Evolutionary conservation across 2,329 filamentous ascomycete species (phyloP).

Genomic region (Blastomyces gilchristii): DNA sequence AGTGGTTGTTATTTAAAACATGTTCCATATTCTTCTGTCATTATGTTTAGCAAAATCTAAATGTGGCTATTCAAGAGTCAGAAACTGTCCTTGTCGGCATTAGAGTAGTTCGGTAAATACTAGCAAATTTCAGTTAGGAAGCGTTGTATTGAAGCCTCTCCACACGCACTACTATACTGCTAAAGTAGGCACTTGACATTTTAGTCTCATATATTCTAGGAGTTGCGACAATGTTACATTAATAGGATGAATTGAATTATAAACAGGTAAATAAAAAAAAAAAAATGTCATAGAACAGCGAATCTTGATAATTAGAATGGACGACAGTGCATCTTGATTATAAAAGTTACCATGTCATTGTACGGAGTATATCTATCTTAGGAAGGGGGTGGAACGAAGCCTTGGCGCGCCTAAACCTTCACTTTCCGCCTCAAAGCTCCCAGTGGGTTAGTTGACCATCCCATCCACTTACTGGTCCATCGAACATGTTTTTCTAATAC

Average conservation of each 20-base stretch:
- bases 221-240: neutral
- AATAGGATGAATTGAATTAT: neutral
- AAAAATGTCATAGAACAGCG: too few relatives aligned
- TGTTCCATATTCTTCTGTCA: neutral
- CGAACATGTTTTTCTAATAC: neutral
- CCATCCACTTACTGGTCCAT: neutral
- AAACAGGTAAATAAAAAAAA: too few relatives aligned
- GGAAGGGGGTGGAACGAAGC: neutral
- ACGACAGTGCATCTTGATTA: too few relatives aligned
- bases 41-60: neutral
- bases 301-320: too few relatives aligned
- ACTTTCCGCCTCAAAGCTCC: neutral
- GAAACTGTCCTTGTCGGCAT: neutral
- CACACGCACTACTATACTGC: neutral
- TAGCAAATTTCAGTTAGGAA: neutral
- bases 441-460: neutral
- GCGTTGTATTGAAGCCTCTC: neutral
- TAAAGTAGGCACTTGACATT: too few relatives aligned
- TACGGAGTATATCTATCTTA: too few relatives aligned
- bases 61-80: neutral
- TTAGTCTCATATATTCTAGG: neutral
- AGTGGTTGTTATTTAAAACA: neutral
- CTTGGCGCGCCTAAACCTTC: neutral
- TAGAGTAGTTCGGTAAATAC: neutral
- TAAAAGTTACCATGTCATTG: too few relatives aligned